These are phyloP conservation scores for Paramecium sonneborni DNA, from an alignment of 73 alveolate species.

Conservation along the genomic window DNA sequence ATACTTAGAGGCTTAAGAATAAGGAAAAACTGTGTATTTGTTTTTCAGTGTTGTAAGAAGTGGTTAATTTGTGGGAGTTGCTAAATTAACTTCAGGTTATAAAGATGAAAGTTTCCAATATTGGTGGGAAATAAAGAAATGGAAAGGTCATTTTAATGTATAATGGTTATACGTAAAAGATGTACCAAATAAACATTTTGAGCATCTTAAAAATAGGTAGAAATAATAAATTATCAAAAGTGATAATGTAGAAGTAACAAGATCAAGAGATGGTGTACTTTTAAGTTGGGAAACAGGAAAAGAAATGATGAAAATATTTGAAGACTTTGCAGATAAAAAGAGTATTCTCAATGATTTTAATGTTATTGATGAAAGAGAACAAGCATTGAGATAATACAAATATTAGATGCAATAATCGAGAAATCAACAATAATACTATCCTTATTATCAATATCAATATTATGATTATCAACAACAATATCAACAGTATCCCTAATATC, in stretches of 20 bases:
- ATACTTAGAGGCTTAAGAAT: constrained; percentile 51
- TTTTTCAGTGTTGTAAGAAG: constrained; percentile 66
- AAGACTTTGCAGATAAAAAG: constrained; percentile 50
- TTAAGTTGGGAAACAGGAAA: constrained; percentile 23
- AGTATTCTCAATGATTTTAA: constrained; percentile 29
- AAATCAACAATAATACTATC: constrained; percentile 43
- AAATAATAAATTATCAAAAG: not conserved
- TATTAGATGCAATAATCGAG: constrained; percentile 20
- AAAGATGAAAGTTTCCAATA: constrained; percentile 67
- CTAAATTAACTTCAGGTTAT: constrained; percentile 62
- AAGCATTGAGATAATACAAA: constrained; percentile 43
- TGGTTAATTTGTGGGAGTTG: constrained; percentile 67
- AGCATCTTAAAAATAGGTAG: constrained; percentile 60
- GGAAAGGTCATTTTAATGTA: constrained; percentile 67
- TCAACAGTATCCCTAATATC: not conserved
- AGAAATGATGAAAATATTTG: constrained; percentile 54
- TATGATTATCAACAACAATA: constrained; percentile 18
- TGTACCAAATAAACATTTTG: constrained; percentile 61
- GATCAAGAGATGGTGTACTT: constrained; percentile 52
- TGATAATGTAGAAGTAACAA: constrained; percentile 53
- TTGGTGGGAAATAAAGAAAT: constrained; percentile 67
- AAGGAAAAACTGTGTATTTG: constrained; percentile 31
- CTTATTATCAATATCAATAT: constrained; percentile 30
- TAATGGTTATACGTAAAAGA: constrained; percentile 67
- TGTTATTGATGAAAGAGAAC: constrained; percentile 32